phyloP scores from a whole-genome alignment of 192 early-diverging fungal species.

The Chytriomyces sp. region DNA sequence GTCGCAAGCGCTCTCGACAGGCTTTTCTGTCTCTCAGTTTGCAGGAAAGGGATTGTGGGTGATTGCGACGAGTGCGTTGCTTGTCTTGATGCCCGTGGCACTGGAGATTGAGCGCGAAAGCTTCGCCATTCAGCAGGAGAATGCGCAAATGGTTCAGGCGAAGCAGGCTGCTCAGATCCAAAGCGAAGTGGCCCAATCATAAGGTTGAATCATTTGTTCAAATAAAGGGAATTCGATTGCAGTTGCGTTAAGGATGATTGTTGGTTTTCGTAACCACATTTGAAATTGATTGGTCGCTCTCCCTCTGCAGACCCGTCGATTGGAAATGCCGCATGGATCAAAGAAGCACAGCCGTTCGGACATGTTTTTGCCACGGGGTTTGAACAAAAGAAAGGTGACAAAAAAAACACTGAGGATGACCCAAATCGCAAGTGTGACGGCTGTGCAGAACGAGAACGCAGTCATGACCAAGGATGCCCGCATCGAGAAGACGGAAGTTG shows the following conservation, averaged over 20 bases:
- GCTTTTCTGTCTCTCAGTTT: conserved; percentile 51
- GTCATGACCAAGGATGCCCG: not conserved
- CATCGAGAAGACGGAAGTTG: too few species aligned
- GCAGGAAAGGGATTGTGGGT: conserved; percentile 88
- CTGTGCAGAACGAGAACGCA: not conserved
- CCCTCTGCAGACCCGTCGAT: too few species aligned
- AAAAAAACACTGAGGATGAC: not conserved
- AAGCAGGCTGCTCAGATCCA: conserved; percentile 34
- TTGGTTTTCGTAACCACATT: too few species aligned
- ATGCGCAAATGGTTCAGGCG: conserved; percentile 35
- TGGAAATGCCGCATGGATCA: too few species aligned
- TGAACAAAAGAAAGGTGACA: not conserved
- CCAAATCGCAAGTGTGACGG: not conserved
- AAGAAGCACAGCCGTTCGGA: too few species aligned
- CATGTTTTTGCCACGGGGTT: not conserved
- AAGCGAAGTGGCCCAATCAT: conserved; percentile 11
- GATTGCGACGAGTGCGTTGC: conserved; percentile 79
- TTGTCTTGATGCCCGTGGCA: conserved; percentile 83
- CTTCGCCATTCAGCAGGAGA: conserved; percentile 83
- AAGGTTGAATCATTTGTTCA: too few species aligned
- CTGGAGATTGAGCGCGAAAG: conserved; percentile 87
- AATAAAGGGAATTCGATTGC: too few species aligned
- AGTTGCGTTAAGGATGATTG: too few species aligned
- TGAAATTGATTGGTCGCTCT: too few species aligned
- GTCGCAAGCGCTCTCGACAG: conserved; percentile 50